Conservation (phyloP, 306 rosid species). For the Cercis canadensis region DNA sequence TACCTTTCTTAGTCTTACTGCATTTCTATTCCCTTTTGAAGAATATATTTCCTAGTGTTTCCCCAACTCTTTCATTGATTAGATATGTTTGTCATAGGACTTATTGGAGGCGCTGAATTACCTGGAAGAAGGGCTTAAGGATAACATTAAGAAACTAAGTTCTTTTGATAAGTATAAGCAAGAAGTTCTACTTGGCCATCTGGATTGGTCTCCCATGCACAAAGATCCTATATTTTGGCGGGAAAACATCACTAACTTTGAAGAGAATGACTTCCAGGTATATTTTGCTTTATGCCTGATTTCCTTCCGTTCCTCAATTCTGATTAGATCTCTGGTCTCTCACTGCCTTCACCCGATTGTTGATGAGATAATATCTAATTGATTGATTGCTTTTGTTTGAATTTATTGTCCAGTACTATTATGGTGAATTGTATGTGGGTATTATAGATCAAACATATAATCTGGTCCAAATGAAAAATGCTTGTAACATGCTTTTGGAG, state of each 20-base stretch:
- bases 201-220: slow-evolving; percentile 99
- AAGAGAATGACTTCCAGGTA: slow-evolving; percentile 98
- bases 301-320: background rate
- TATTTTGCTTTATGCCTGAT: background rate
- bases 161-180: slow-evolving; percentile 94
- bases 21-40: slow-evolving; percentile 12
- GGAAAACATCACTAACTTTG: slow-evolving; percentile 77
- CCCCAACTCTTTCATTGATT: slow-evolving; percentile 25
- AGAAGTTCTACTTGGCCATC: slow-evolving; percentile 93
- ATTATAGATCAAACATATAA: too few relatives aligned
- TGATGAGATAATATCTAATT: background rate
- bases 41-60: slow-evolving; percentile 16
- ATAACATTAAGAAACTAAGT: slow-evolving; percentile 83
- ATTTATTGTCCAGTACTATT: too few relatives aligned
- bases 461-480: too few relatives aligned
- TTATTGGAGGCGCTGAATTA: slow-evolving; percentile 88
- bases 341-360: background rate
- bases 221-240: slow-evolving; percentile 94
- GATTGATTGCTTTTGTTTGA: background rate
- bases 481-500: too few relatives aligned
- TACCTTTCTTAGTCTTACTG: background rate
- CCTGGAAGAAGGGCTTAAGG: slow-evolving; percentile 89
- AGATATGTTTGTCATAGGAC: slow-evolving; percentile 60
- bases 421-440: too few relatives aligned
- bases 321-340: background rate